Percentiles rank a stretch among this genome's conserved stretches.
phyloP scores from a whole-genome alignment of 2,329 filamentous ascomycete genomes.

The Arthrobotrys megalospora region DNA sequence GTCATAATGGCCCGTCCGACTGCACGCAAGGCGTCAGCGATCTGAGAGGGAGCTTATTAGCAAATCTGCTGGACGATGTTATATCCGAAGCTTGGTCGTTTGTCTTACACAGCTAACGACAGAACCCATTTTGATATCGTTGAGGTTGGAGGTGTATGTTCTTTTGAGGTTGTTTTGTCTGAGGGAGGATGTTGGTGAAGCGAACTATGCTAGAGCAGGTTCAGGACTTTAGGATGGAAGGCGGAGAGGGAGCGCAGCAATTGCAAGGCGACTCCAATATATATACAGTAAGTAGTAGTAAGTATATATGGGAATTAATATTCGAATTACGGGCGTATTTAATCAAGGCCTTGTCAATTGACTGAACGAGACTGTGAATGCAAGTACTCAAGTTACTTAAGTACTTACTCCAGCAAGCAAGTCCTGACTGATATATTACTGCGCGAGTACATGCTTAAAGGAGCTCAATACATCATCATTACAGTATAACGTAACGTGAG shows the following conservation, averaged over 20 bases:
- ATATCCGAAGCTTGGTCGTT: neutral
- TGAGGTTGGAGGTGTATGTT: conserved; percentile 2
- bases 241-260: neutral
- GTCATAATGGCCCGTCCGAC: conserved; percentile 57
- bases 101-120: conserved; percentile 55
- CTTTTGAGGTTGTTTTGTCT: conserved; percentile 1
- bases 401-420: too few species aligned
- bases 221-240: neutral
- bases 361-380: too few species aligned
- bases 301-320: neutral
- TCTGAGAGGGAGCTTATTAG: conserved; percentile 24
- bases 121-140: conserved; percentile 46
- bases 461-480: conserved; percentile 22
- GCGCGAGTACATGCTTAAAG: conserved; percentile 16
- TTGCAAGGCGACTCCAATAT: too few species aligned
- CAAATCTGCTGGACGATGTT: neutral
- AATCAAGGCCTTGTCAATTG: too few species aligned
- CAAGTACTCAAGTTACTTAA: too few species aligned
- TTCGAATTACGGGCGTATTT: too few species aligned
- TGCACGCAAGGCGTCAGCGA: conserved; percentile 47
- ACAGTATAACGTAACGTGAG: conserved; percentile 7
- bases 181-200: neutral
- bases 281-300: too few species aligned
- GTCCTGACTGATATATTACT: too few species aligned
- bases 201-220: neutral